A percentile compares a stretch with the other conserved stretches of the same genome.
Evolutionary conservation across 179 eudicot species (phyloP).

Genomic region (Dionaea muscipula): DNA sequence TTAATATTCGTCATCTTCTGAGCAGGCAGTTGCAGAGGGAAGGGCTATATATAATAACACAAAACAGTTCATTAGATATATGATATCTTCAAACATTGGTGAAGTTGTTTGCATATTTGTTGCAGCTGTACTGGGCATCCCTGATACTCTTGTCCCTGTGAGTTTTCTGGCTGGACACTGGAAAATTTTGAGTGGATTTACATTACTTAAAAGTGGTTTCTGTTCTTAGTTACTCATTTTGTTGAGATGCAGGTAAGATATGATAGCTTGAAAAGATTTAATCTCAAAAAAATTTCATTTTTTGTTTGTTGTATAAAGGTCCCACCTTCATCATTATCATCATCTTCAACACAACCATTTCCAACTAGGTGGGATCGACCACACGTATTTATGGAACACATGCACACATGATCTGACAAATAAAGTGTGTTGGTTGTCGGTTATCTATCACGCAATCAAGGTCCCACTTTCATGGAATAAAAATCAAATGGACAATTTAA

Average conservation of each 20-base stretch:
- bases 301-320: too few relatives aligned
- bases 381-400: too few relatives aligned
- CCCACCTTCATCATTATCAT: too few relatives aligned
- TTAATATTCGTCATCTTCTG: conserved; percentile 11
- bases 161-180: conserved; percentile 21
- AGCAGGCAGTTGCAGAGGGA: conserved; percentile 99
- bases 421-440: too few relatives aligned
- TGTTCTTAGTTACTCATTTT: not conserved
- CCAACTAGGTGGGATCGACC: too few relatives aligned
- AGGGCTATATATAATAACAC: conserved; percentile 99
- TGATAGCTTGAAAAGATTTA: not conserved
- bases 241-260: not conserved
- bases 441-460: too few relatives aligned
- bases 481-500: too few relatives aligned
- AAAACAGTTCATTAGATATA: conserved; percentile 98
- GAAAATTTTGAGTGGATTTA: not conserved
- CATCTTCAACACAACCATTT: too few relatives aligned
- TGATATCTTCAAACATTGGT: conserved; percentile 98
- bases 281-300: too few relatives aligned
- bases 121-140: conserved; percentile 98
- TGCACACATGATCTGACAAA: too few relatives aligned
- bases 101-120: conserved; percentile 99
- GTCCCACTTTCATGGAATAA: too few relatives aligned
- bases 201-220: not conserved
- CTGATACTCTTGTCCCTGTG: conserved; percentile 97